phyloP scores from a whole-genome alignment of 371 early-diverging fungal species.

The Funneliformis caledonium region DNA sequence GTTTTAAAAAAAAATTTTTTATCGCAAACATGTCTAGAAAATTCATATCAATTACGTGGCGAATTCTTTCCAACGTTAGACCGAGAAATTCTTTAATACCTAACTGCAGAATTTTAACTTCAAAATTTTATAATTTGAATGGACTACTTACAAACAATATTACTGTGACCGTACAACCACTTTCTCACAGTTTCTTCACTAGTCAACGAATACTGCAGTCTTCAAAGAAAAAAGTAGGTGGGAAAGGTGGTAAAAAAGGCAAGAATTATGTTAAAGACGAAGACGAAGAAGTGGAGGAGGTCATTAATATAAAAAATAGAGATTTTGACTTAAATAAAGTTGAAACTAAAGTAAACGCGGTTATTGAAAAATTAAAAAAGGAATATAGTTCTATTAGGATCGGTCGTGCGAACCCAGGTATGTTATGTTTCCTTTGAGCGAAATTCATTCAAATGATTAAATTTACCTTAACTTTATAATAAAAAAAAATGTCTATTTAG shows the following conservation, averaged over 20 bases:
- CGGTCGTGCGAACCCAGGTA: constrained; percentile 81
- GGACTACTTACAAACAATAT: not conserved
- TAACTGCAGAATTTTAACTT: not conserved
- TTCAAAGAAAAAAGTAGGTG: constrained; percentile 23
- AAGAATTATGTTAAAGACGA: constrained; percentile 31
- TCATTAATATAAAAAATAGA: constrained; percentile 42
- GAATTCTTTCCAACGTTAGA: not conserved
- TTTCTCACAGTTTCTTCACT: not conserved
- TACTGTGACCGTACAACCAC: not conserved
- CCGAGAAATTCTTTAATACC: not conserved
- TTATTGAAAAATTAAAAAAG: constrained; percentile 58
- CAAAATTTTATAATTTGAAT: not conserved
- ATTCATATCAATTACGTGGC: no score
- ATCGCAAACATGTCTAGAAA: no score
- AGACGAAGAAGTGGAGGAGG: constrained; percentile 41
- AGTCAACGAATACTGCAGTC: not conserved
- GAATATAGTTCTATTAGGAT: constrained; percentile 71
- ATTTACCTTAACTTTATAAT: not conserved
- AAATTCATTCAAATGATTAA: not conserved
- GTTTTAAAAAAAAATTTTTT: no score
- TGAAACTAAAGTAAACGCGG: constrained; percentile 53
- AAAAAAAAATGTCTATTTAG: constrained; percentile 45
- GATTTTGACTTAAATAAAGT: constrained; percentile 54
- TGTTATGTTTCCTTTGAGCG: constrained; percentile 1
- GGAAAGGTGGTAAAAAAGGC: constrained; percentile 39